Evolutionary conservation across 495 filamentous ascomycete species (phyloP).

Genomic region (Tuber melanosporum): DNA sequence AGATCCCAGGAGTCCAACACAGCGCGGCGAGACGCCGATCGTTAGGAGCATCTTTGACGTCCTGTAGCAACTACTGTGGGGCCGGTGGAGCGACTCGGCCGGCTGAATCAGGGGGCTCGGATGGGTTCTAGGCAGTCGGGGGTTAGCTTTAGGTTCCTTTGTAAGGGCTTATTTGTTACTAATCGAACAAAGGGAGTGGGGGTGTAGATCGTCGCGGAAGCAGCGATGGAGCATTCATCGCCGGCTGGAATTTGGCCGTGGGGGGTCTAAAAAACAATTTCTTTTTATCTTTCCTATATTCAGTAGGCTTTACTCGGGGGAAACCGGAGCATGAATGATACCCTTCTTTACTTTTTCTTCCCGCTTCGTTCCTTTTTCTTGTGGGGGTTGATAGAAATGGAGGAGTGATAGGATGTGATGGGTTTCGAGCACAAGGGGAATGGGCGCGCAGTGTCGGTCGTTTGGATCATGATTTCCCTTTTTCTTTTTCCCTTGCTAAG

Average conservation of each 20-base stretch:
- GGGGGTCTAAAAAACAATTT: conserved; percentile 20
- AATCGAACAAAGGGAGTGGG: background rate
- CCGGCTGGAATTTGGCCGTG: background rate
- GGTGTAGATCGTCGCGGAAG: background rate
- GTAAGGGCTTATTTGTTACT: background rate
- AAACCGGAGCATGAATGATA: conserved; percentile 33
- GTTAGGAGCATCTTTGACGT: conserved; percentile 43
- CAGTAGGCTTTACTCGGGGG: conserved; percentile 18
- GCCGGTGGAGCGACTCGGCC: conserved; percentile 34
- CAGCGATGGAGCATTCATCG: background rate
- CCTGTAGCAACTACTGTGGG: conserved; percentile 42
- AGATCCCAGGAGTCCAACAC: conserved; percentile 38
- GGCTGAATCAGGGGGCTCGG: conserved; percentile 16
- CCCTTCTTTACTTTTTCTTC: conserved; percentile 6
- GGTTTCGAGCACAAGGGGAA: background rate
- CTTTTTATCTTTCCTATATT: conserved; percentile 15
- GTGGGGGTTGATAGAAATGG: conserved; percentile 3
- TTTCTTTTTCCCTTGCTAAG: conserved; percentile 28
- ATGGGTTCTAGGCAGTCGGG: background rate
- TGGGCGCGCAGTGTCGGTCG: conserved; percentile 3
- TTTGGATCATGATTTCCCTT: conserved; percentile 10
- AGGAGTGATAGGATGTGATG: conserved; percentile 1
- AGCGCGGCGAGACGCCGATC: conserved; percentile 38
- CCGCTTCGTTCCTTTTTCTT: background rate
- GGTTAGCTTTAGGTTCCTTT: background rate